Base-by-base conservation (phyloP, 192 early-diverging fungal genomes). In the Linnemannia elongata region DNA sequence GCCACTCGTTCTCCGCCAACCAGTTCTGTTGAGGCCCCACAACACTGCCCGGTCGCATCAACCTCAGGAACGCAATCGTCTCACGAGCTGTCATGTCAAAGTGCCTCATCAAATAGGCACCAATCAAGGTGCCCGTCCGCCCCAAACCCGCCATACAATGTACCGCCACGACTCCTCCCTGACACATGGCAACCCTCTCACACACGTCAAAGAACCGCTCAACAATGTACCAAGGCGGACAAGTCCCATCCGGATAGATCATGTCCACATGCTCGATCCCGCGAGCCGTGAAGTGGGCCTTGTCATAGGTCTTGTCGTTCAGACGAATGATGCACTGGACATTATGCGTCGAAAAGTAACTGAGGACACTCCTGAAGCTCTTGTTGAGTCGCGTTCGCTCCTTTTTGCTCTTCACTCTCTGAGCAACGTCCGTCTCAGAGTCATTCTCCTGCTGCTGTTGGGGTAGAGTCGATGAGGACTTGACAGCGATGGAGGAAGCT, bases 11-110 rank as follows among this genome's bases (percentile, higher is more conserved):
- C 63, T 72, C 49, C 8, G 90, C 81, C 18, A 95, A 79, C 77
- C 92, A 95, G 83, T 95, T 95, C 89, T 96, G 95, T 77, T 96
- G 95, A 9, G 93, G 95, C 2, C 95, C 95, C 0, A 96, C 93
- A 1, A 96, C 94, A 47, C 90, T 90, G 1, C 95, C 95, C 2
- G 95, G 95, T 18, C 95, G 80, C 79, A 96, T 87, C 54, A 95
- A 82, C 60, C 95, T 79, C 74, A 96, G 76, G 55, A 90, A 93
- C 7, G 89, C 89, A 79, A 95, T 96, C 54, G 91, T 89, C 81
- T 96, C 95, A 5, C 91, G 57, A 1, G 95, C 93, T 0, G 94
- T 92, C 82, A 96, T 91, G 55, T 91, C 88, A 80, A 94, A 95
- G 77, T 94, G 90, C 63, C 93, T 92, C 93, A 96, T 96, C 57